Evolutionary conservation across 2,329 filamentous ascomycete species (phyloP).

Genomic region (Xylariales sp.): DNA sequence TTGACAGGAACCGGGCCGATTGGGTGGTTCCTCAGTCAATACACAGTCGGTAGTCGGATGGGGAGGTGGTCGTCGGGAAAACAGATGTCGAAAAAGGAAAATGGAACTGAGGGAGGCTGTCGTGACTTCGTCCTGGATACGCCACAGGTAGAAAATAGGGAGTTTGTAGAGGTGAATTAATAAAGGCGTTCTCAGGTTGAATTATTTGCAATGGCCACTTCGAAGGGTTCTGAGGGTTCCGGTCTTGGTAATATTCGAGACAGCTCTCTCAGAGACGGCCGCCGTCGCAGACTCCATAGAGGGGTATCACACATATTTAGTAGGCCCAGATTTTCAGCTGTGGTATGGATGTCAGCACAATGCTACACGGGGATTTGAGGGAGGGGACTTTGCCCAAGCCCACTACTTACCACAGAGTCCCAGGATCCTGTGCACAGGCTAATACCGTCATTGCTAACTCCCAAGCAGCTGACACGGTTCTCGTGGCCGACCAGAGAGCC

Average conservation of each 20-base stretch:
- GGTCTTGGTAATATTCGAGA: slow-evolving; percentile 7
- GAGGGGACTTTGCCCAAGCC: too few relatives aligned
- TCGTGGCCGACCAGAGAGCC: slow-evolving; percentile 95
- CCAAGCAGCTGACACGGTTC: slow-evolving; percentile 97
- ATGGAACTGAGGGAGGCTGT: slow-evolving; percentile 31
- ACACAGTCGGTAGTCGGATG: slow-evolving; percentile 15
- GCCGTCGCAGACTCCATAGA: slow-evolving; percentile 2
- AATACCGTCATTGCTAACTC: slow-evolving; percentile 98
- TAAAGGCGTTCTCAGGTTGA: slow-evolving; percentile 32
- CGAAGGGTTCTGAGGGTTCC: slow-evolving; percentile 10
- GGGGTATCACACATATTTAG: slow-evolving; percentile 35
- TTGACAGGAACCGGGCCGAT: too few relatives aligned
- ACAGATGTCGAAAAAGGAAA: slow-evolving; percentile 21
- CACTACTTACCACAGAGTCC: slow-evolving; percentile 85
- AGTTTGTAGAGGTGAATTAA: too few relatives aligned
- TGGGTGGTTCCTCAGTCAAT: too few relatives aligned
- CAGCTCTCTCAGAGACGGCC: slow-evolving; percentile 5
- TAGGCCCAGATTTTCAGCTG: slow-evolving; percentile 88
- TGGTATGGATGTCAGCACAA: slow-evolving; percentile 32
- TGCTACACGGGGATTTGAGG: slow-evolving; percentile 41
- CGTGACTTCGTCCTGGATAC: slow-evolving; percentile 45
- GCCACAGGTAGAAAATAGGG: slow-evolving; percentile 32
- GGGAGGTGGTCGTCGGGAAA: slow-evolving; percentile 21
- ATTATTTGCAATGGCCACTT: slow-evolving; percentile 30
- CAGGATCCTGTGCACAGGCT: slow-evolving; percentile 99